Percentiles rank a stretch among this genome's conserved stretches.
These are phyloP conservation scores for Phyllosticta citrichinensis DNA, from an alignment of 2,329 filamentous ascomycete genomes.

Conservation along the genomic window DNA sequence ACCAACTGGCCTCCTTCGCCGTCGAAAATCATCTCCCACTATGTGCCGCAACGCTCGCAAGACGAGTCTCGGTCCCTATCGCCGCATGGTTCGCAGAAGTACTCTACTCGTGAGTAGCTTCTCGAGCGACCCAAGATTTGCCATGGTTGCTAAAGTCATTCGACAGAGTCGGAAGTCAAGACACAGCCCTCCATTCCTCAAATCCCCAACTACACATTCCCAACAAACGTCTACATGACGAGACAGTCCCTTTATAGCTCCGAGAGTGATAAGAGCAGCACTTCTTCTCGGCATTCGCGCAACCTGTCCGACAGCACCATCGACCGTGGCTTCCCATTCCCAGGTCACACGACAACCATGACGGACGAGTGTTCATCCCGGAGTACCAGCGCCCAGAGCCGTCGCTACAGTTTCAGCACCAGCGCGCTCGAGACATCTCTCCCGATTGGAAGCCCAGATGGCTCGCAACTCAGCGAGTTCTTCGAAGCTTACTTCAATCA, in stretches of 20 bases:
- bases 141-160: neutral
- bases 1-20: neutral
- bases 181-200: neutral
- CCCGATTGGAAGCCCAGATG: slow-evolving; percentile 4
- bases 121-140: neutral
- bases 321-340: neutral
- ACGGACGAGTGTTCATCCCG: neutral
- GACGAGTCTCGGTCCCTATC: neutral
- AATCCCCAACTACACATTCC: neutral
- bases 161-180: too few relatives aligned
- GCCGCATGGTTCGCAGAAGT: neutral
- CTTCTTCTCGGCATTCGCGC: neutral
- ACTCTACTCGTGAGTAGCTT: neutral
- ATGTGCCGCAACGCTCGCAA: slow-evolving; percentile 1
- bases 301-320: neutral
- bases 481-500: slow-evolving; percentile 30
- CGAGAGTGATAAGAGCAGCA: slow-evolving; percentile 2
- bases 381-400: neutral
- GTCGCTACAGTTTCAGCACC: neutral
- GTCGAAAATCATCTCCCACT: neutral
- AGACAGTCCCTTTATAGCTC: neutral
- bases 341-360: neutral
- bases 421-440: neutral
- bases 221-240: neutral
- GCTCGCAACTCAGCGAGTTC: slow-evolving; percentile 27